These are phyloP conservation scores for Tolypocladium pustulatum DNA, from an alignment of 2,329 filamentous ascomycete species.

Conservation along the genomic window DNA sequence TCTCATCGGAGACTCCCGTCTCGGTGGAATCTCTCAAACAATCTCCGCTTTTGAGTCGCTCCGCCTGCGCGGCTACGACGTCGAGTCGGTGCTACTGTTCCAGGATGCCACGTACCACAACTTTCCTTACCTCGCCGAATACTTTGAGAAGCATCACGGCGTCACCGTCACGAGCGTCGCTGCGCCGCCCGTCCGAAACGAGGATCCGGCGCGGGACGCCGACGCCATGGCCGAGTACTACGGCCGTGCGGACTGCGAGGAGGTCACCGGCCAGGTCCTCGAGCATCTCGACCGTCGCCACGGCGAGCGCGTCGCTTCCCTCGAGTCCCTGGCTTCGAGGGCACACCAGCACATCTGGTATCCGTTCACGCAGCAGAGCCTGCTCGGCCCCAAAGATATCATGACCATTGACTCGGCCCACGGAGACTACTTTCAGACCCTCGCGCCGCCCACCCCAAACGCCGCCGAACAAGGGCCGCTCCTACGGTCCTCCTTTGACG, in stretches of 20 bases:
- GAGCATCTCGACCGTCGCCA: constrained; percentile 43
- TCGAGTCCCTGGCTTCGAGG: constrained; percentile 50
- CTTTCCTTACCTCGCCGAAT: constrained; percentile 53
- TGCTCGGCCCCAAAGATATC: constrained; percentile 51
- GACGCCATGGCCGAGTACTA: constrained; percentile 58
- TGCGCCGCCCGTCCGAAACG: constrained; percentile 42
- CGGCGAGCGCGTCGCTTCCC: constrained; percentile 38
- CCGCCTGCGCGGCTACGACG: constrained; percentile 65
- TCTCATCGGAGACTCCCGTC: constrained; percentile 62
- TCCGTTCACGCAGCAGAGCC: constrained; percentile 73
- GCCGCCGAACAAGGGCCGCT: constrained; percentile 4
- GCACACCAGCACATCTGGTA: constrained; percentile 69
- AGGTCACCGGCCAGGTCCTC: constrained; percentile 33
- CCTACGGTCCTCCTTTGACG: constrained; percentile 57
- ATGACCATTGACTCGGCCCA: constrained; percentile 71
- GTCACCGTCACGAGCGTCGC: constrained; percentile 49
- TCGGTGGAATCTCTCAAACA: constrained; percentile 72
- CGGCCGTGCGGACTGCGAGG: constrained; percentile 26
- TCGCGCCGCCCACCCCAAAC: not conserved
- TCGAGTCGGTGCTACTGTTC: constrained; percentile 62
- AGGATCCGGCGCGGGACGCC: constrained; percentile 34
- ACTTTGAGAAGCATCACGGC: constrained; percentile 50
- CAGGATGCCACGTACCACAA: constrained; percentile 56
- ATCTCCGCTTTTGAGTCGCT: constrained; percentile 75
- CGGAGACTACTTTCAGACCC: constrained; percentile 66